Evolutionary conservation across 768 basidiomycete genomes (phyloP), one percentile per base, ranked within the genome.

Genomic region (Pleurotus pulmonarius): DNA sequence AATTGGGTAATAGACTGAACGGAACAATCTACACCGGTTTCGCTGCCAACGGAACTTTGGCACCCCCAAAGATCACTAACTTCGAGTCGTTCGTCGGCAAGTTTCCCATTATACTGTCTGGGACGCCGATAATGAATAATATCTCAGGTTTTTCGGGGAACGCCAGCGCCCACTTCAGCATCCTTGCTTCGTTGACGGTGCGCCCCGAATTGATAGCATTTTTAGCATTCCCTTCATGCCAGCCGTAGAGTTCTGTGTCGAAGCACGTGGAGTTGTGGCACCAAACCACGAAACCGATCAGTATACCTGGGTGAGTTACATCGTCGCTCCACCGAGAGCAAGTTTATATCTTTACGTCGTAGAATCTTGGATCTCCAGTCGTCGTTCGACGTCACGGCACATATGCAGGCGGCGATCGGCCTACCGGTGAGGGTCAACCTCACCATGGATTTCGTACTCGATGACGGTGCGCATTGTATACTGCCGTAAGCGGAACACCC

Each of bases 61-160:
- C 51, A 4, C 51, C 51, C 13, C 51, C 51, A 0, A 22, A 16
- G 5, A 53, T 53, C 34, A 22, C 51, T 5, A 53, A 41, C 39
- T 53, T 53, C 1, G 39, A 3, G 18, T 40, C 51, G 12, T 53
- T 40, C n/a, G 12, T 53, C 13, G 34, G 51, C 41, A 38, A 53
- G n/a, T n/a, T n/a, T n/a, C n/a, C n/a, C n/a, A n/a, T n/a, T n/a
- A n/a, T n/a, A n/a, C n/a, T n/a, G n/a, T n/a, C n/a, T n/a, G n/a
- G n/a, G n/a, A n/a, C n/a, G n/a, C n/a, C n/a, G n/a, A n/a, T n/a
- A n/a, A n/a, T n/a, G n/a, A n/a, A n/a, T n/a, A n/a, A n/a, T n/a
- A n/a, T n/a, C n/a, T n/a, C n/a, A n/a, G n/a, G n/a, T n/a, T 25
- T 53, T 24, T 53, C 51, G 7, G 51, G 51, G 18, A 53, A 26